Evolutionary conservation across 176 grass and related monocot genomes (phyloP), one percentile per base, ranked within the genome.

Genomic region (Cenchrus purpureus): DNA sequence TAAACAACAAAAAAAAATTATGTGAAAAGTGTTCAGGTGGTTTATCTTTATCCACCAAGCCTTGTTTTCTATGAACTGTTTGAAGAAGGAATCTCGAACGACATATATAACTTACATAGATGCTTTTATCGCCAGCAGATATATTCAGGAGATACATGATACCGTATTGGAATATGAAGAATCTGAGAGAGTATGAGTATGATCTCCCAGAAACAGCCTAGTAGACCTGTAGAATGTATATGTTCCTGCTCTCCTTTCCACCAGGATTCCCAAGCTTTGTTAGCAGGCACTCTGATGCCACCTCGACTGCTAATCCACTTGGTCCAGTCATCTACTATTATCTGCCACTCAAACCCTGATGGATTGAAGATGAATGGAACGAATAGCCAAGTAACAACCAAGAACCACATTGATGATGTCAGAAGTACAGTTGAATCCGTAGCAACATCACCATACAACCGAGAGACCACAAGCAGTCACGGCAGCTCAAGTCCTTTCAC

Each of bases 261-360:
- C 91, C 95, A 98, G 31, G 92, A 95, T 52, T 98, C 93, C 91
- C 93, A 95, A 65, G 89, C 92, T 83, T 98, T 98, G 89, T 88
- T 95, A 34, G 91, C 85, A 14, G 95, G 92, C 67, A 98, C 92
- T 68, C 95, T 89, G 57, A 93, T 95, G 42, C 91, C 95, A 43
- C 93, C 95, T 50, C 85, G 85, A 43, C 89, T 90, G 69, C 68
- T 91, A 34, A 95, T 98, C 95, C 91, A 95, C 55, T 19, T 55
- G 53, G 53, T 87, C 94, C 91, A 91, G 71, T 93, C 91, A 75
- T 93, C 82, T 52, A 97, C 85, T 0, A 85, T 90, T 71, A 91
- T 97, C 37, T 93, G 82, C 91, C 94, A 93, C 74, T 96, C 89
- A 43, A 97, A 97, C 64, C 94, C 73, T 51, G 91, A 97, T 6